Evolutionary conservation across 2,329 filamentous ascomycete species (phyloP).

Genomic region (Didymella segeticola): DNA sequence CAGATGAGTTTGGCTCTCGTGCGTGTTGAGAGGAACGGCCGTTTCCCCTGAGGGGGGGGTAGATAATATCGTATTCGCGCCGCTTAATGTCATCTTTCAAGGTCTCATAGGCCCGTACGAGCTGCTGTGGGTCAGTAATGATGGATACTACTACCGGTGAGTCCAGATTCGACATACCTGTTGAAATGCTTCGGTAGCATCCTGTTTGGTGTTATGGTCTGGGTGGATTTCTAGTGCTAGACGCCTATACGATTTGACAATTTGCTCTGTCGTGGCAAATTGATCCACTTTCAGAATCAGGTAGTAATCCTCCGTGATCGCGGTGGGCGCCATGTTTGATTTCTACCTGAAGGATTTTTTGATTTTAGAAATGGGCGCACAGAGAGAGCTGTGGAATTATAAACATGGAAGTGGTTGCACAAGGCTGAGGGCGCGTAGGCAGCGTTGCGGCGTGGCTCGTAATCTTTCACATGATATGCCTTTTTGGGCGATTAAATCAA

Average conservation of each 20-base stretch:
- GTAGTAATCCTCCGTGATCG: constrained; percentile 46
- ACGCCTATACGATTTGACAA: constrained; percentile 43
- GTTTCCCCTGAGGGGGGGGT: constrained; percentile 31
- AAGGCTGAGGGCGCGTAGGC: neutral
- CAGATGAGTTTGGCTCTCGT: neutral
- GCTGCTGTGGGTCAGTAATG: constrained; percentile 30
- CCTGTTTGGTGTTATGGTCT: constrained; percentile 37
- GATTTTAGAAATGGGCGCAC: neutral
- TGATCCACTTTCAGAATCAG: constrained; percentile 39
- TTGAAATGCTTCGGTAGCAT: constrained; percentile 48
- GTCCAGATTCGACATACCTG: constrained; percentile 31
- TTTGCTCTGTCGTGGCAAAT: constrained; percentile 32
- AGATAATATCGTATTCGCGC: constrained; percentile 43
- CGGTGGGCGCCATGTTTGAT: constrained; percentile 34
- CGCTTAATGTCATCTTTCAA: constrained; percentile 42
- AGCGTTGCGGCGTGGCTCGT: neutral
- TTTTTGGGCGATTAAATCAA: neutral
- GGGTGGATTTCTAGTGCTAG: constrained; percentile 49
- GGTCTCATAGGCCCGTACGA: constrained; percentile 47
- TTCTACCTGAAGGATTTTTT: neutral
- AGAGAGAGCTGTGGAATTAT: neutral
- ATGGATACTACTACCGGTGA: constrained; percentile 20
- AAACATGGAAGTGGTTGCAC: neutral
- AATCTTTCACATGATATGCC: neutral
- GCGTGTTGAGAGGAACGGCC: neutral